These are phyloP conservation scores for Raphanus sativus DNA, from an alignment of 345 rosid species.

Conservation along the genomic window DNA sequence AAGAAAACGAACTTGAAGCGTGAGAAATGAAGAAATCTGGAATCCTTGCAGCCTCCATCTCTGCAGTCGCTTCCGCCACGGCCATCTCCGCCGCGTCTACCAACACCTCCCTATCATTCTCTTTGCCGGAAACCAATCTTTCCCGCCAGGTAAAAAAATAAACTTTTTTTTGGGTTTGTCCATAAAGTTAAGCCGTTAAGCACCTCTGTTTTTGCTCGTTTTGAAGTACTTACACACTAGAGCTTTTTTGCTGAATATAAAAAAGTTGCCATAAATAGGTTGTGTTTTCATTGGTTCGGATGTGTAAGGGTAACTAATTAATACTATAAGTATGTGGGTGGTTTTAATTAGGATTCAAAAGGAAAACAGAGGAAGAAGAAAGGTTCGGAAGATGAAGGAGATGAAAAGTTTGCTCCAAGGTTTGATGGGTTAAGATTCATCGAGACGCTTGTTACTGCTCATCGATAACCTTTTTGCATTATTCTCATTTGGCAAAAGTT, in stretches of 20 bases:
- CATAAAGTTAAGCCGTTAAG: neutral
- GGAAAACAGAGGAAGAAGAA: slow-evolving; percentile 42
- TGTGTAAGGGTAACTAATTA: neutral
- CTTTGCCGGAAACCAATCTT: slow-evolving; percentile 43
- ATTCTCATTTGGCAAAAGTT: neutral
- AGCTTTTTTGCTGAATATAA: neutral
- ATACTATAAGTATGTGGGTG: neutral
- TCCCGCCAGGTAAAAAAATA: slow-evolving; percentile 47
- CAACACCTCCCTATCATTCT: slow-evolving; percentile 47
- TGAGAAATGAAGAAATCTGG: slow-evolving; percentile 58
- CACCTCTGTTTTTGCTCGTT: slow-evolving; percentile 18
- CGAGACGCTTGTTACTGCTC: slow-evolving; percentile 90
- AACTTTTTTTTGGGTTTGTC: neutral
- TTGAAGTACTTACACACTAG: neutral
- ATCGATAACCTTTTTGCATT: slow-evolving; percentile 47
- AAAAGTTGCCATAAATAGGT: neutral
- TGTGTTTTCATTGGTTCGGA: neutral
- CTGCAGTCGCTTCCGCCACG: slow-evolving; percentile 52
- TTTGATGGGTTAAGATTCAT: slow-evolving; percentile 86
- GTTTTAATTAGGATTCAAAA: slow-evolving; percentile 37
- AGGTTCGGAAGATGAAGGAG: slow-evolving; percentile 38
- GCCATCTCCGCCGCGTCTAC: slow-evolving; percentile 43
- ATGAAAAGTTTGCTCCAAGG: slow-evolving; percentile 67
- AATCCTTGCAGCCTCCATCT: slow-evolving; percentile 50
- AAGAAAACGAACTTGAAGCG: neutral